A percentile compares a stretch with the other conserved stretches of the same genome.
phyloP scores from a whole-genome alignment of 2,329 filamentous ascomycete genomes.

The Seiridium cupressi region DNA sequence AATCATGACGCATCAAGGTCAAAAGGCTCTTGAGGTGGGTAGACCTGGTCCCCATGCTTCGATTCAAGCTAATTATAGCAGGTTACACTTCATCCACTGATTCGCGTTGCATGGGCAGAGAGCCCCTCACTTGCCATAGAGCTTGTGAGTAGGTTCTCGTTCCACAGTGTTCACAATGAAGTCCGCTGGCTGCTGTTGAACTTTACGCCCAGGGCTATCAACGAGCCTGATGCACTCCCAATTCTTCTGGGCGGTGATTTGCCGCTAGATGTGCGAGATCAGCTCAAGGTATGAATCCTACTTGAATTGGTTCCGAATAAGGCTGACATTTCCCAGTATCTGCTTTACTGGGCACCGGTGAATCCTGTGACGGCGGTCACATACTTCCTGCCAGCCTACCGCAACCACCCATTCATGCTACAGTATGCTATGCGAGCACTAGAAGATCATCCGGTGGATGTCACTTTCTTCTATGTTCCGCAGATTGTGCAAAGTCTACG shows the following conservation, averaged over 20 bases:
- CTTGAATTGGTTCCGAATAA: not conserved
- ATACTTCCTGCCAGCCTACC: conserved; percentile 87
- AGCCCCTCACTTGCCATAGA: conserved; percentile 85
- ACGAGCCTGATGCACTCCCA: conserved; percentile 79
- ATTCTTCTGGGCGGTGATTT: conserved; percentile 76
- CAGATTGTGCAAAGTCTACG: conserved; percentile 95
- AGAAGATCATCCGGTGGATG: conserved; percentile 91
- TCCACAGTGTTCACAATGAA: conserved; percentile 68
- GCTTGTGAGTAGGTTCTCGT: conserved; percentile 76
- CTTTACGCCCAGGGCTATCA: conserved; percentile 78
- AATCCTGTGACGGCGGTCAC: conserved; percentile 93
- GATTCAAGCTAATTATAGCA: conserved; percentile 26
- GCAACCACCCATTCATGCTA: conserved; percentile 87
- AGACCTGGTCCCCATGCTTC: not conserved
- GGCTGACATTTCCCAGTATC: conserved; percentile 55
- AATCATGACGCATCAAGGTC: conserved; percentile 38
- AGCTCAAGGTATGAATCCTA: conserved; percentile 67
- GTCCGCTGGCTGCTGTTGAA: conserved; percentile 78
- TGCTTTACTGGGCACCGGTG: conserved; percentile 89
- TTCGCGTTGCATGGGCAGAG: conserved; percentile 85
- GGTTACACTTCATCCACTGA: conserved; percentile 59
- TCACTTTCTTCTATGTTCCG: conserved; percentile 98
- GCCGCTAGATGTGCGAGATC: conserved; percentile 75
- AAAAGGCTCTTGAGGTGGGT: conserved; percentile 38
- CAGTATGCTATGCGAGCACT: conserved; percentile 96